Evolutionary conservation across 352 stramenopile genomes (phyloP).

Genomic region (Phytopythium litorale): DNA sequence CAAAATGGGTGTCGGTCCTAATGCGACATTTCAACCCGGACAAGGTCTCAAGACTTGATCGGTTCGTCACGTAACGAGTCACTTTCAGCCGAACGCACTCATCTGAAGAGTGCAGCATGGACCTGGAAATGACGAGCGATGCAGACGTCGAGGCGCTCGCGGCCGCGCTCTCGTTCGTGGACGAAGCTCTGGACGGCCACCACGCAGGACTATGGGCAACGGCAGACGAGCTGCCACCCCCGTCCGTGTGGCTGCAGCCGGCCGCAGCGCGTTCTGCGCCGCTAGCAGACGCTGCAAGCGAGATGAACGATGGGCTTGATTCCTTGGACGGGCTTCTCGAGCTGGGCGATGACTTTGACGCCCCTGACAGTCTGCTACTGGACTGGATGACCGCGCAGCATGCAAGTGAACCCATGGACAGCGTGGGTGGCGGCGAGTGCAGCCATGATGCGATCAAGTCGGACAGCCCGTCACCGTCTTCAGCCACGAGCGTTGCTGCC

Average conservation of each 20-base stretch:
- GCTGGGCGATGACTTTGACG: not conserved
- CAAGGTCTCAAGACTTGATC: no score
- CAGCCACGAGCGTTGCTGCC: not conserved
- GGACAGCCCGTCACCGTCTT: not conserved
- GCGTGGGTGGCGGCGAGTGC: not conserved
- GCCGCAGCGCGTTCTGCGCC: not conserved
- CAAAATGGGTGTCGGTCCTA: no score
- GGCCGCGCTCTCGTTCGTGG: constrained; percentile 3
- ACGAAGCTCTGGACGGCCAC: not conserved
- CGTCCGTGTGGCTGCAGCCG: not conserved
- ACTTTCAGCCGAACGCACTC: not conserved
- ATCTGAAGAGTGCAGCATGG: not conserved
- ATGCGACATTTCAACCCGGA: no score
- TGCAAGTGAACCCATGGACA: not conserved
- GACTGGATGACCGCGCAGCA: not conserved
- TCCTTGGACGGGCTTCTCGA: not conserved
- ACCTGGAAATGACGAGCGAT: not conserved
- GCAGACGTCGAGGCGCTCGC: not conserved
- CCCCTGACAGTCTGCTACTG: not conserved
- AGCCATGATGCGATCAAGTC: not conserved
- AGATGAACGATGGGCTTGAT: not conserved
- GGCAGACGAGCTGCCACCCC: not conserved
- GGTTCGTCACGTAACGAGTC: no score
- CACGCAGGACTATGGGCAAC: not conserved
- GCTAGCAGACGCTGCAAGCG: not conserved